Conservation (phyloP, 306 rosid genomes). For the Carpinus fangiana region DNA sequence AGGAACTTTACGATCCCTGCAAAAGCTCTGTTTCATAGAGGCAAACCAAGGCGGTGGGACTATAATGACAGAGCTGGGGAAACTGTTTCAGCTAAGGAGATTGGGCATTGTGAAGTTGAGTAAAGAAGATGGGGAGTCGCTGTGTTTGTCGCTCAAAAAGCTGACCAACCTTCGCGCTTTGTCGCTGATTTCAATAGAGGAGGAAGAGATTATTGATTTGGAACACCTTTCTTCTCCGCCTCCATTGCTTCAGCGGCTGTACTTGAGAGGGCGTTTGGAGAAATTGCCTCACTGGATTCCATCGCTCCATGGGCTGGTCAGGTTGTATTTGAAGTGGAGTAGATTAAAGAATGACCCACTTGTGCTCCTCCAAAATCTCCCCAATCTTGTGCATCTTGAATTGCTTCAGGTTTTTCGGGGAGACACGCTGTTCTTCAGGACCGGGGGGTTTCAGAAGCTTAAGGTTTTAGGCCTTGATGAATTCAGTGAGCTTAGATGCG, state of each 20-base stretch:
- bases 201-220: conserved; percentile 44
- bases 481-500: conserved; percentile 47
- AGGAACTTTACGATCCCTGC: conserved; percentile 43
- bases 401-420: conserved; percentile 51
- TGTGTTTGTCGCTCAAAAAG: conserved; percentile 45
- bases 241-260: conserved; percentile 42
- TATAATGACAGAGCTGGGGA: conserved; percentile 36
- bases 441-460: conserved; percentile 61
- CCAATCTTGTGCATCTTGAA: conserved; percentile 53
- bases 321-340: conserved; percentile 48
- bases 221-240: conserved; percentile 38
- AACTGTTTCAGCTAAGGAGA: conserved; percentile 43
- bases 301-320: conserved; percentile 34
- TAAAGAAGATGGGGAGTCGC: conserved; percentile 43
- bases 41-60: conserved; percentile 35
- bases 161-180: conserved; percentile 42
- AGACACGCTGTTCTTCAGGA: conserved; percentile 45
- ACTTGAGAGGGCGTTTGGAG: conserved; percentile 40
- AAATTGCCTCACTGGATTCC: conserved; percentile 46
- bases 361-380: conserved; percentile 41
- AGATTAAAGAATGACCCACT: conserved; percentile 41
- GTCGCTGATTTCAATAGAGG: conserved; percentile 32
- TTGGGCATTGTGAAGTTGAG: conserved; percentile 42
- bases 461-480: conserved; percentile 61
- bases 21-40: conserved; percentile 55